A percentile compares a stretch with the other conserved stretches of the same genome.
Conservation (phyloP, 805 yeast genomes). For the Starmerella scarabaei region DNA sequence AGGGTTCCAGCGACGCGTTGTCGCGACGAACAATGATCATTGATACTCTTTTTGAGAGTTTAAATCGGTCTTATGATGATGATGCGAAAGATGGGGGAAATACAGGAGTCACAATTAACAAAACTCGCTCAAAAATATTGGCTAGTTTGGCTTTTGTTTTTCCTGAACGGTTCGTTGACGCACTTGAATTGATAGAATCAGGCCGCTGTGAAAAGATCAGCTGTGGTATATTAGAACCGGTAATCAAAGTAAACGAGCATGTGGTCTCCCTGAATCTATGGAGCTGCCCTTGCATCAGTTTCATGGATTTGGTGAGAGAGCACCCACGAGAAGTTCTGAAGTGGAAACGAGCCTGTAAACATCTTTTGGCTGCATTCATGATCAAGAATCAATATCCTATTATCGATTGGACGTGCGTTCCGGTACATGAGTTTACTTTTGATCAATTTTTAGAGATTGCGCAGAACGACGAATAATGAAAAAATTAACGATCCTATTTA, state of each 20-base stretch:
- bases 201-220: constrained; percentile 5
- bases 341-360: constrained; percentile 16
- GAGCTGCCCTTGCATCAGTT: constrained; percentile 19
- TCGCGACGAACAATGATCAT: constrained; percentile 5
- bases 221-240: not conserved
- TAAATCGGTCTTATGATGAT: not conserved
- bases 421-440: not conserved
- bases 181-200: constrained; percentile 17
- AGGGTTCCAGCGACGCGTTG: too few species aligned
- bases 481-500: too few species aligned
- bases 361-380: constrained; percentile 18
- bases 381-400: constrained; percentile 7
- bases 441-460: not conserved
- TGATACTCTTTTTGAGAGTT: constrained; percentile 10
- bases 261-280: constrained; percentile 13
- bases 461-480: too few species aligned
- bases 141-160: constrained; percentile 17
- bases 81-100: not conserved
- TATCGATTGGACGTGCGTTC: not conserved
- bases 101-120: not conserved
- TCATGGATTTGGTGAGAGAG: not conserved
- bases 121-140: constrained; percentile 8
- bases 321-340: not conserved
- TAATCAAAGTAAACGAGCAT: not conserved
- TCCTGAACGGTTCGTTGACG: constrained; percentile 17